phyloP scores from a whole-genome alignment of 176 grass and related monocot species.

The barley (Hordeum vulgare) region DNA sequence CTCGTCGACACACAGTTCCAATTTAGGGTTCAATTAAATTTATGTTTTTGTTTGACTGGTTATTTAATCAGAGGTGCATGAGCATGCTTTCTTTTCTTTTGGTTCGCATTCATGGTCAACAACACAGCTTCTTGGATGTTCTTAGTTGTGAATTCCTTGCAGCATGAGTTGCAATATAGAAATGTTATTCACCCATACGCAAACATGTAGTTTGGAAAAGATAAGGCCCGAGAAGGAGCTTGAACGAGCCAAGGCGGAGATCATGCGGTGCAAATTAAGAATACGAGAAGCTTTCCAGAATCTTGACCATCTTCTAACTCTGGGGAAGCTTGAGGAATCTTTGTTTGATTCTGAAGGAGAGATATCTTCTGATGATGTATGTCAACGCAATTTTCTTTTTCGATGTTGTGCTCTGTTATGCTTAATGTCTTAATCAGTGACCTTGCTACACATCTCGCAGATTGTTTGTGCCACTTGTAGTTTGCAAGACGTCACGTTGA shows the following conservation, averaged over 20 bases:
- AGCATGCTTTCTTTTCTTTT: neutral
- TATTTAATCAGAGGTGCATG: neutral
- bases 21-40: neutral
- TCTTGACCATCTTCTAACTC: slow-evolving; percentile 46
- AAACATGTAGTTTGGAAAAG: slow-evolving; percentile 75
- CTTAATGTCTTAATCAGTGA: neutral
- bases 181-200: neutral
- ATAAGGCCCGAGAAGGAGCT: slow-evolving; percentile 96
- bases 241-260: slow-evolving; percentile 80
- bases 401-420: neutral
- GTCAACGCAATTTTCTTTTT: slow-evolving; percentile 12
- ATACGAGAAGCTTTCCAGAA: slow-evolving; percentile 64
- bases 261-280: slow-evolving; percentile 71
- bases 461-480: slow-evolving; percentile 86
- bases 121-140: neutral
- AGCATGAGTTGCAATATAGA: neutral
- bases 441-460: slow-evolving; percentile 33
- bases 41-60: neutral
- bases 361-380: slow-evolving; percentile 76
- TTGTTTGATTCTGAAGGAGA: slow-evolving; percentile 81
- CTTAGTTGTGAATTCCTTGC: slow-evolving; percentile 5
- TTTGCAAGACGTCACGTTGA: slow-evolving; percentile 36
- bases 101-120: neutral
- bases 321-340: slow-evolving; percentile 62
- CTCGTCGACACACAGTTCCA: neutral